Evolutionary conservation across 495 filamentous ascomycete species (phyloP).

Genomic region (Penicillium egyptiacum): DNA sequence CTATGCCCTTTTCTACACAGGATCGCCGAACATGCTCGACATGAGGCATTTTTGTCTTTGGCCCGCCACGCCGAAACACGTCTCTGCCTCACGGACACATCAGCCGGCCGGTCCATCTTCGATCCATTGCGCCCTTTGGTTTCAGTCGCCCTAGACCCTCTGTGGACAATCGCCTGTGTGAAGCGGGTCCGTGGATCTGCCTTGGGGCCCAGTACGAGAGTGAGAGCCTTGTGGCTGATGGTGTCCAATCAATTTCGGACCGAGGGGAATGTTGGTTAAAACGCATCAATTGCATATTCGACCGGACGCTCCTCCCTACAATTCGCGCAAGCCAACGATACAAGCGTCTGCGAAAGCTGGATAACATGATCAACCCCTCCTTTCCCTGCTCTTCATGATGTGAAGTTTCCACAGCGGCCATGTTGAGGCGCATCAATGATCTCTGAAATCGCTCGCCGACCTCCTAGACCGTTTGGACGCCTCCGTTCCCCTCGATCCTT

Average conservation of each 20-base stretch:
- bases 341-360: neutral
- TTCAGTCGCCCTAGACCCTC: neutral
- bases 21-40: too few relatives aligned
- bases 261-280: neutral
- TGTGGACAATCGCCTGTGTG: neutral
- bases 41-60: too few relatives aligned
- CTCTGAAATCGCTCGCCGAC: conserved; percentile 1
- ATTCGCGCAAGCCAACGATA: neutral
- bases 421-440: too few relatives aligned
- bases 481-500: neutral
- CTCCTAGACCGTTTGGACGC: neutral
- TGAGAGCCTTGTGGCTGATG: neutral
- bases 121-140: neutral
- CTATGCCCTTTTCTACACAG: too few relatives aligned
- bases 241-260: neutral
- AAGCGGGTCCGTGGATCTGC: neutral
- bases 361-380: neutral
- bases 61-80: too few relatives aligned
- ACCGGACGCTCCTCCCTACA: neutral
- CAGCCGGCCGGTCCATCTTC: neutral
- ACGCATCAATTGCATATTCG: neutral
- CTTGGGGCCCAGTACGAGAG: neutral
- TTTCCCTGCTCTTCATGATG: neutral
- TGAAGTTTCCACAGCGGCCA: too few relatives aligned
- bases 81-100: too few relatives aligned